Evolutionary conservation across 1,284 basidiomycete genomes (phyloP).

Genomic region (Pascua guehoae): DNA sequence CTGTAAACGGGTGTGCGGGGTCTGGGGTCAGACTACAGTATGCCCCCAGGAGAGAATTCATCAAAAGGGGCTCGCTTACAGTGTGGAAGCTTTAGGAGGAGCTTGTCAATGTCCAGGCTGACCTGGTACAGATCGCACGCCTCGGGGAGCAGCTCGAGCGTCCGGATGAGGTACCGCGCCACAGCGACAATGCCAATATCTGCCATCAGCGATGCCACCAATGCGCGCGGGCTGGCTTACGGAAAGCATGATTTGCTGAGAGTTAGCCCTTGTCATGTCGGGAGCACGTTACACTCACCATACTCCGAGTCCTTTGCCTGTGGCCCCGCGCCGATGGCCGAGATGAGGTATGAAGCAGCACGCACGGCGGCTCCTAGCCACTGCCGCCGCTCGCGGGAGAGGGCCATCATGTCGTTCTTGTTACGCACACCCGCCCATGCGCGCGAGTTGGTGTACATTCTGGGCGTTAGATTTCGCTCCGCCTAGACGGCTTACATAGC

Average conservation of each 20-base stretch:
- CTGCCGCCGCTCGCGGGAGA: constrained; percentile 7
- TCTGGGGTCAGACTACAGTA: neutral
- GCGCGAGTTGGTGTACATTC: constrained; percentile 6
- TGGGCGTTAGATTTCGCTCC: neutral
- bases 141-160: constrained; percentile 16
- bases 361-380: constrained; percentile 10
- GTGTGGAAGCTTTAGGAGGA: constrained; percentile 13
- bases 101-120: constrained; percentile 18
- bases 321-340: constrained; percentile 1
- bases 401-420: neutral
- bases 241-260: constrained; percentile 10
- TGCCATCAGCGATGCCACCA: neutral
- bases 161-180: constrained; percentile 21
- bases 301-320: constrained; percentile 10
- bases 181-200: constrained; percentile 20
- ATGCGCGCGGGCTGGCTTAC: neutral
- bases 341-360: constrained; percentile 9
- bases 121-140: constrained; percentile 14
- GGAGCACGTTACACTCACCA: no score
- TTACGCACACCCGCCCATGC: constrained; percentile 6
- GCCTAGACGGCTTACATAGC: neutral
- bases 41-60: no score
- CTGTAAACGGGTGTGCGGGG: constrained; percentile 6
- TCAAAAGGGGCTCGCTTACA: constrained; percentile 1
- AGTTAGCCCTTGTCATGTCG: no score